Evolutionary conservation across 1,284 basidiomycete genomes (phyloP), one percentile per base, ranked within the genome.

Genomic region (Apiotrichum laibachii): DNA sequence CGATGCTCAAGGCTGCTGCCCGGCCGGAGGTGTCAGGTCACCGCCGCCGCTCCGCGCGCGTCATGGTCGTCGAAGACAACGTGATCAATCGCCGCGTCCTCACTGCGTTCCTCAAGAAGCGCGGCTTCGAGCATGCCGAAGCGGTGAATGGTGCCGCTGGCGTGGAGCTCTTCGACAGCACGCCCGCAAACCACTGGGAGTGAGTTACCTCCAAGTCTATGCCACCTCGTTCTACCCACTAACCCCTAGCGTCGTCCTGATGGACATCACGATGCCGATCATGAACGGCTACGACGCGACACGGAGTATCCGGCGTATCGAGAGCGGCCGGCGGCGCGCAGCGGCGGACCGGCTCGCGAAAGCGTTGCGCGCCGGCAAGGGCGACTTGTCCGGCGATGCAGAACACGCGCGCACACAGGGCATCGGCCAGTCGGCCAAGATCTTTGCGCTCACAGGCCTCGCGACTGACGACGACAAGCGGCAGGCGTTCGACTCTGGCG

Each of bases 231-330:
- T 22, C 40, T 19, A 22, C 9, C 4, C 18, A 2, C 51, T 53
- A 46, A 49, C 31, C 12, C 42, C 11, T 63, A 92, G 90, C 63
- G 85, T 93, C 43, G 85, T 93, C 44, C 82, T 95, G 26, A 81
- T 96, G 68, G 93, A 97, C 76, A 80, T 97, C 52, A 92, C 90
- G 0, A 97, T 97, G 93, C 93, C 92, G 0, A 78, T 92, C 22
- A 84, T 96, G 62, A 92, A 96, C 72, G 93, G 89, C 22, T 83
- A 95, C 59, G 86, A 87, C 21, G 92, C 94, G 10, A 92, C 92
- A 0, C 80, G 82, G 1, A 85, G 88, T 69, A 96, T 97, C 65
- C 87, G 92, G 33, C 81, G 84, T 61, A 83, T 93, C 47, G 93
- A 97, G 77, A 79, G 83, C 9, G 77, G 72, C 43, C 82, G 86